phyloP scores from a whole-genome alignment of 164 flowering plant species.

The grape (Vitis vinifera) region DNA sequence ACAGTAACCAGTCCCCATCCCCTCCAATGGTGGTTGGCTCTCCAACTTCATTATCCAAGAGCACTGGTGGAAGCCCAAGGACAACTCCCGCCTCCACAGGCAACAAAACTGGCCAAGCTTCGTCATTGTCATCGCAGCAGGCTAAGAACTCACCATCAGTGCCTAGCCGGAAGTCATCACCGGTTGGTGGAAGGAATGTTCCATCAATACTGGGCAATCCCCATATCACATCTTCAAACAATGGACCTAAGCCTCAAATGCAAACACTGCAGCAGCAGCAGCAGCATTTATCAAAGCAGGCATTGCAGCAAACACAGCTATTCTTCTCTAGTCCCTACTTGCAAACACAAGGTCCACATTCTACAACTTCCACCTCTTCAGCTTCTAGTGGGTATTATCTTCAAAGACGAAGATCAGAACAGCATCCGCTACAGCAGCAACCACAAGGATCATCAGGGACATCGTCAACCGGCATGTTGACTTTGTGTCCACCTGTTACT shows the following conservation, averaged over 20 bases:
- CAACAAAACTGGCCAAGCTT: constrained; percentile 46
- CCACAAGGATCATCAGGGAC: constrained; percentile 33
- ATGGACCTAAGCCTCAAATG: constrained; percentile 34
- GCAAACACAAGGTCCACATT: constrained; percentile 51
- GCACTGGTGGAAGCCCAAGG: constrained; percentile 81
- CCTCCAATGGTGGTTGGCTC: constrained; percentile 60
- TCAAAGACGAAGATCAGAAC: constrained; percentile 55
- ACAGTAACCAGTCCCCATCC: constrained; percentile 49
- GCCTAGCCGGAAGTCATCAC: constrained; percentile 65
- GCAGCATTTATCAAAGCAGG: constrained; percentile 33
- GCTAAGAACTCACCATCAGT: constrained; percentile 50
- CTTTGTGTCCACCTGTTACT: constrained; percentile 42
- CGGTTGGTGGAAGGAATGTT: constrained; percentile 57
- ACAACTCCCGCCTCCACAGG: constrained; percentile 41
- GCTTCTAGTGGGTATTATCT: constrained; percentile 41
- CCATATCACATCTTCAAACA: constrained; percentile 36
- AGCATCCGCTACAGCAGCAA: constrained; percentile 41
- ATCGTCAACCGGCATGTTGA: constrained; percentile 57
- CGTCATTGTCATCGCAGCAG: constrained; percentile 50
- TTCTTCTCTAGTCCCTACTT: constrained; percentile 50
- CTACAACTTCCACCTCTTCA: constrained; percentile 29
- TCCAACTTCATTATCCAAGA: constrained; percentile 67
- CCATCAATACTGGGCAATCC: constrained; percentile 67
- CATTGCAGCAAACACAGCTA: constrained; percentile 55
- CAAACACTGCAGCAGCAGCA: constrained; percentile 32